Evolutionary conservation across 2,329 filamentous ascomycete genomes (phyloP).

Genomic region (Alternaria hordeiaustralica): DNA sequence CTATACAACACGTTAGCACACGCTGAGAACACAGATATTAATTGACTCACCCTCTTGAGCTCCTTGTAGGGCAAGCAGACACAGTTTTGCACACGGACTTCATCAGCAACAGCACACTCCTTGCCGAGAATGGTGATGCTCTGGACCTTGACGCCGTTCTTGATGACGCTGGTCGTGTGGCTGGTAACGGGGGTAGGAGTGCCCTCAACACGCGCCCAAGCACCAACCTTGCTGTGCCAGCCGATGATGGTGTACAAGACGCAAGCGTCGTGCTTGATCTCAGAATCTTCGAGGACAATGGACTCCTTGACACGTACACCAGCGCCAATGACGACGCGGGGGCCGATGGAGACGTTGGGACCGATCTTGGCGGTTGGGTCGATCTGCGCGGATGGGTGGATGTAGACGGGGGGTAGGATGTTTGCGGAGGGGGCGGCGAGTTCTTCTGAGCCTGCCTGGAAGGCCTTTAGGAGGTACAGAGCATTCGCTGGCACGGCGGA

Average conservation of each 20-base stretch:
- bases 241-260: constrained; percentile 96
- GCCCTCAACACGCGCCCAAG: constrained; percentile 98
- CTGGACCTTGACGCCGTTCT: constrained; percentile 98
- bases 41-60: constrained; percentile 82
- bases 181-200: constrained; percentile 86
- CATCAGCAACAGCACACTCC: constrained; percentile 91
- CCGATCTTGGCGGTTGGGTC: constrained; percentile 96
- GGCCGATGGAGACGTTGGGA: constrained; percentile 94
- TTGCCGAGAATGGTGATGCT: constrained; percentile 97
- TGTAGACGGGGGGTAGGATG: constrained; percentile 91
- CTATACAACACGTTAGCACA: constrained; percentile 51
- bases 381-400: constrained; percentile 88
- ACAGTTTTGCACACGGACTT: constrained; percentile 96
- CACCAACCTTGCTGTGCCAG: constrained; percentile 93
- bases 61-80: constrained; percentile 98
- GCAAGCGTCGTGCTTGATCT: constrained; percentile 96
- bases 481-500: constrained; percentile 97
- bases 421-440: constrained; percentile 82
- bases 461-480: constrained; percentile 92
- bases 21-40: not conserved
- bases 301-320: constrained; percentile 94
- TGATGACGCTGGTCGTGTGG: constrained; percentile 93
- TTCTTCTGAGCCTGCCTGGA: constrained; percentile 81
- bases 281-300: constrained; percentile 91
- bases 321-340: constrained; percentile 82